phyloP scores from a whole-genome alignment of 768 basidiomycete species.

The Suillus lakei region DNA sequence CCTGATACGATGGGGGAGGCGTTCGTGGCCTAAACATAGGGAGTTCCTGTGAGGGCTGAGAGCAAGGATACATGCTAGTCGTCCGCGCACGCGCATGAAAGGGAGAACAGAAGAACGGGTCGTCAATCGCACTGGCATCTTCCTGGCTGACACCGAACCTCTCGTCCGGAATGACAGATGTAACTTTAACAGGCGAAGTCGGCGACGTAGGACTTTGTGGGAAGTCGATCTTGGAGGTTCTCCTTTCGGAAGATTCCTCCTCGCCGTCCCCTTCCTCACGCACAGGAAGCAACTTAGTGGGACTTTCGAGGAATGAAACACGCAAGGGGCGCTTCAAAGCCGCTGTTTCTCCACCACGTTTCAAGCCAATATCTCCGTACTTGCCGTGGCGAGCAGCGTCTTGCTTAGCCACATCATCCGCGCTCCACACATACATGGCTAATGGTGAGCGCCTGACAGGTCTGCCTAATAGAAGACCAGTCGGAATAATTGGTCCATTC shows the following conservation, averaged over 20 bases:
- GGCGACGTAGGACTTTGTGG: constrained; percentile 17
- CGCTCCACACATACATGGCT: constrained; percentile 42
- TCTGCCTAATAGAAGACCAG: constrained; percentile 51
- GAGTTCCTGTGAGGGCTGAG: constrained; percentile 16
- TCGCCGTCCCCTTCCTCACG: constrained; percentile 34
- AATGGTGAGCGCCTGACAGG: constrained; percentile 59
- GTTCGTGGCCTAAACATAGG: constrained; percentile 30
- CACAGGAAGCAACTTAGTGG: constrained; percentile 34
- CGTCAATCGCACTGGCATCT: constrained; percentile 14
- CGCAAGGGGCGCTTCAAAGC: constrained; percentile 22
- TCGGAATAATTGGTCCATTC: constrained; percentile 30
- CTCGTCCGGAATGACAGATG: constrained; percentile 8
- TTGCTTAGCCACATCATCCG: constrained; percentile 39
- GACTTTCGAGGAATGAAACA: constrained; percentile 16
- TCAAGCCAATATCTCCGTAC: constrained; percentile 22
- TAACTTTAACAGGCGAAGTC: background rate
- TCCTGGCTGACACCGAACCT: background rate
- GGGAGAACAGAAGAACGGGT: constrained; percentile 29
- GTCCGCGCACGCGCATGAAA: constrained; percentile 31
- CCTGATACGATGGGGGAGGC: constrained; percentile 31
- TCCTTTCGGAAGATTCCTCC: constrained; percentile 34
- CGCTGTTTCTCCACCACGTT: constrained; percentile 18
- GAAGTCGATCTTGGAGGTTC: constrained; percentile 24
- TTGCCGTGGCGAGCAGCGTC: constrained; percentile 11
- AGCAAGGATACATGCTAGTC: constrained; percentile 30